These are phyloP conservation scores for Fraxinus greggii DNA, from an alignment of 305 asterid species.

Conservation along the genomic window DNA sequence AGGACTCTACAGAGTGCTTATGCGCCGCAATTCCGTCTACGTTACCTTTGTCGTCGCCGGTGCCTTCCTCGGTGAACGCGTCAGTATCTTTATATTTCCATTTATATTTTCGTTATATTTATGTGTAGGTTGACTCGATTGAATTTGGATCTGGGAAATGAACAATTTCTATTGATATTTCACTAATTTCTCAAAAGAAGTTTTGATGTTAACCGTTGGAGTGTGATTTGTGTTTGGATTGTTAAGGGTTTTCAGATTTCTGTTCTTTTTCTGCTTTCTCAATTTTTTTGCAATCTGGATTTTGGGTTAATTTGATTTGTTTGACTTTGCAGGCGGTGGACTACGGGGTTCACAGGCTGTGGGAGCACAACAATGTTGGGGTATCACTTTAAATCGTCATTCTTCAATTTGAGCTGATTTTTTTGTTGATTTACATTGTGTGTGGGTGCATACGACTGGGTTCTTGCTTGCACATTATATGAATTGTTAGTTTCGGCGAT, in stretches of 20 bases:
- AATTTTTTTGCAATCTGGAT: background rate
- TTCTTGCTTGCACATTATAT: background rate
- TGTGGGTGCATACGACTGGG: background rate
- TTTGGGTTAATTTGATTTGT: background rate
- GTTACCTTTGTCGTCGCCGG: conserved; percentile 24
- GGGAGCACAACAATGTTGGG: conserved; percentile 26
- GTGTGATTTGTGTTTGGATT: background rate
- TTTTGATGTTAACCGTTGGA: background rate
- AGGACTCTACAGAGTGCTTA: conserved; percentile 12
- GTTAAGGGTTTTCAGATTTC: background rate
- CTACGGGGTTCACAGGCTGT: conserved; percentile 18
- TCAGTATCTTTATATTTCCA: background rate
- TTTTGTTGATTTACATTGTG: background rate
- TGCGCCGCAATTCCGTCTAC: conserved; percentile 19
- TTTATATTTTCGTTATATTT: background rate
- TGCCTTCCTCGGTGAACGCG: conserved; percentile 26
- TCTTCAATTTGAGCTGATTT: background rate
- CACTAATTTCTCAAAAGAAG: background rate
- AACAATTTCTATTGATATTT: background rate
- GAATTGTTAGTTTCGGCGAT: background rate
- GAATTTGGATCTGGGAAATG: background rate
- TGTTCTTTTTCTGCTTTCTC: background rate
- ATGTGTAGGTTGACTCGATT: background rate
- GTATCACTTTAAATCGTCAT: background rate
- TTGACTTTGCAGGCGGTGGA: conserved; percentile 16